Conservation (phyloP, 495 filamentous ascomycete species). For the Aspergillus nidulans region DNA sequence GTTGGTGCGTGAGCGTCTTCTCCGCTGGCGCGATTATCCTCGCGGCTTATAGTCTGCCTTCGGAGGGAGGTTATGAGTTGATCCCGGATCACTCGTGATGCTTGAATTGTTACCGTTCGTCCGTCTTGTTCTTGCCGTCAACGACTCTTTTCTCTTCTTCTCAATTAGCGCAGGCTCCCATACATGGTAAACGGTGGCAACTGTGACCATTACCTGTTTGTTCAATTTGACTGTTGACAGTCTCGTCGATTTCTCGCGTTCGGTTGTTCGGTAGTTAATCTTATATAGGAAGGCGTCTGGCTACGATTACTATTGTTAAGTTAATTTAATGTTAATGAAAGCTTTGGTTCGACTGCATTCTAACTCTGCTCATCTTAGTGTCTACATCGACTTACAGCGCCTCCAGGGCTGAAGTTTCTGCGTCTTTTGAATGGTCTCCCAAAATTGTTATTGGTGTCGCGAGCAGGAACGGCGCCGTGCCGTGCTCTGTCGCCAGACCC, state of each 20-base stretch:
- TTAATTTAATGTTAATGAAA: not conserved
- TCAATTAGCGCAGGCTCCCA: not conserved
- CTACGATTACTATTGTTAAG: not conserved
- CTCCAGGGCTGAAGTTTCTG: not conserved
- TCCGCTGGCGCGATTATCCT: slow-evolving; percentile 57
- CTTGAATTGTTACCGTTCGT: not conserved
- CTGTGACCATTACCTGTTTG: not conserved
- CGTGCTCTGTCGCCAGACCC: not conserved
- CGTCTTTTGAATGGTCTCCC: not conserved
- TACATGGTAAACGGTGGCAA: not conserved
- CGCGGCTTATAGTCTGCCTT: slow-evolving; percentile 63
- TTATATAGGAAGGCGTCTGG: slow-evolving; percentile 4
- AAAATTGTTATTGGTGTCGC: not conserved
- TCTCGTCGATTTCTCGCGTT: not conserved
- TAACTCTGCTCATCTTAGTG: not conserved
- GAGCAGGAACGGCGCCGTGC: not conserved
- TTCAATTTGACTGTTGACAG: not conserved
- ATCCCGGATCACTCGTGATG: slow-evolving; percentile 46
- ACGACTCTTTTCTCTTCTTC: not conserved
- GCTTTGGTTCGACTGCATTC: not conserved
- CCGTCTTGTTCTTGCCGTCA: not conserved
- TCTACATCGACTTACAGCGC: not conserved
- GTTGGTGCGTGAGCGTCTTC: slow-evolving; percentile 62
- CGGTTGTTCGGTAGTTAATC: not conserved
- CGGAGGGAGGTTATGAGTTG: slow-evolving; percentile 82